Percentiles rank a stretch among this genome's conserved stretches.
Evolutionary conservation across 2,329 filamentous ascomycete genomes (phyloP).

Genomic region (Pseudogymnoascus sp.): DNA sequence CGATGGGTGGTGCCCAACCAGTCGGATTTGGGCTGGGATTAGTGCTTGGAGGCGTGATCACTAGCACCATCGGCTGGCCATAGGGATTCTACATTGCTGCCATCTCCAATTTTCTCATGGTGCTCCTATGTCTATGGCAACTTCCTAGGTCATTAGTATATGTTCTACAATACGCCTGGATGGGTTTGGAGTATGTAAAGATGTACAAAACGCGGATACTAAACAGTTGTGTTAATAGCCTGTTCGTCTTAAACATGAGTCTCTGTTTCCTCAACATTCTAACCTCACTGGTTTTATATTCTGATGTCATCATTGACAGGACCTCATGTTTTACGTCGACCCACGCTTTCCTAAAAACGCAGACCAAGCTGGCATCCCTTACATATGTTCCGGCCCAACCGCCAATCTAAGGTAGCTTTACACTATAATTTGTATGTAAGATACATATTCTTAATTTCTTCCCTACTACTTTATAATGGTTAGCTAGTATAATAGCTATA

Average conservation of each 20-base stretch:
- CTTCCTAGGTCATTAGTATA: conserved; percentile 28
- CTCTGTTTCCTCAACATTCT: no score
- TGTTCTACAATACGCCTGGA: conserved; percentile 4
- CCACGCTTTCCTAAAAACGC: no score
- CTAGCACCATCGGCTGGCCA: background rate
- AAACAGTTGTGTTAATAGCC: no score
- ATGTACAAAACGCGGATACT: no score
- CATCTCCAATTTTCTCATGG: conserved; percentile 34
- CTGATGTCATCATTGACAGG: no score
- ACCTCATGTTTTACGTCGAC: no score
- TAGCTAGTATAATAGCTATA: background rate
- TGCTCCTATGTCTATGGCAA: conserved; percentile 32
- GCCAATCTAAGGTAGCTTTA: no score
- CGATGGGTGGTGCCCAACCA: background rate
- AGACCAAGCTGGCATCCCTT: no score
- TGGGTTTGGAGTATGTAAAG: no score
- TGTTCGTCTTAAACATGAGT: no score
- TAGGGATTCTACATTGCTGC: background rate
- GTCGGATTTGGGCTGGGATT: background rate
- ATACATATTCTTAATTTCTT: background rate
- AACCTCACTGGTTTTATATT: no score
- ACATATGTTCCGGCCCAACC: no score
- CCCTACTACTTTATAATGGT: background rate
- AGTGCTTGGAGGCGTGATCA: background rate
- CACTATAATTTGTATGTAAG: background rate